Percentiles rank a stretch among this genome's conserved stretches.
These are phyloP conservation scores for Agapanthus africanus DNA, from an alignment of 106 monocot species.

Conservation along the genomic window DNA sequence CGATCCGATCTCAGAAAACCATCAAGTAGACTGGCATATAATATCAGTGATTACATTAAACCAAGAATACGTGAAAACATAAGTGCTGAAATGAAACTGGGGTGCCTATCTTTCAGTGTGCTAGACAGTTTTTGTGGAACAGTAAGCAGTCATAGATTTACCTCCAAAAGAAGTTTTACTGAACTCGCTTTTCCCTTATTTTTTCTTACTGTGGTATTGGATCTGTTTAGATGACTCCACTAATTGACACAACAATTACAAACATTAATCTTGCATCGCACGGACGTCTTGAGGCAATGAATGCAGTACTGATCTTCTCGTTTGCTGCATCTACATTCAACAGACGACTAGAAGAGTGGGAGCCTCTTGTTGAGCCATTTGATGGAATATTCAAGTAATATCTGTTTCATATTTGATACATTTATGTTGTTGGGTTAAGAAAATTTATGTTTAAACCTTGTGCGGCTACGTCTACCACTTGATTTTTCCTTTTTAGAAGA, in stretches of 20 bases:
- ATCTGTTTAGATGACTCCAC: conserved; percentile 64
- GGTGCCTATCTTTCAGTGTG: conserved; percentile 62
- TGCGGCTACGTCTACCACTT: background rate
- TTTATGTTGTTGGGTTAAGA: background rate
- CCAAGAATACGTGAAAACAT: conserved; percentile 80
- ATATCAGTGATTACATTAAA: conserved; percentile 60
- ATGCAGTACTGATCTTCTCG: conserved; percentile 87
- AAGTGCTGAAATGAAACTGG: conserved; percentile 84
- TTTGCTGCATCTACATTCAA: conserved; percentile 97
- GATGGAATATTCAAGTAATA: conserved; percentile 97
- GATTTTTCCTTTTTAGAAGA: background rate
- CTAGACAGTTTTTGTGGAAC: conserved; percentile 69
- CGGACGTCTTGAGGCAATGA: conserved; percentile 71
- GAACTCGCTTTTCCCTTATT: background rate
- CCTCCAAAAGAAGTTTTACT: background rate
- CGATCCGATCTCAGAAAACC: conserved; percentile 83
- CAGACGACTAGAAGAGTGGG: conserved; percentile 92
- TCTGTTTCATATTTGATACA: background rate
- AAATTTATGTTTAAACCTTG: background rate
- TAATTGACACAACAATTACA: conserved; percentile 66
- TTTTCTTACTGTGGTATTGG: background rate
- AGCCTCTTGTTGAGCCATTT: conserved; percentile 94
- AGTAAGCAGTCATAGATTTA: conserved; percentile 29
- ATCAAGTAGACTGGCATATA: conserved; percentile 66
- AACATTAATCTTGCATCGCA: conserved; percentile 86